Percentiles rank a stretch among this genome's conserved stretches.
phyloP scores from a whole-genome alignment of 805 yeast genomes.

The Huiozyma sinensis region DNA sequence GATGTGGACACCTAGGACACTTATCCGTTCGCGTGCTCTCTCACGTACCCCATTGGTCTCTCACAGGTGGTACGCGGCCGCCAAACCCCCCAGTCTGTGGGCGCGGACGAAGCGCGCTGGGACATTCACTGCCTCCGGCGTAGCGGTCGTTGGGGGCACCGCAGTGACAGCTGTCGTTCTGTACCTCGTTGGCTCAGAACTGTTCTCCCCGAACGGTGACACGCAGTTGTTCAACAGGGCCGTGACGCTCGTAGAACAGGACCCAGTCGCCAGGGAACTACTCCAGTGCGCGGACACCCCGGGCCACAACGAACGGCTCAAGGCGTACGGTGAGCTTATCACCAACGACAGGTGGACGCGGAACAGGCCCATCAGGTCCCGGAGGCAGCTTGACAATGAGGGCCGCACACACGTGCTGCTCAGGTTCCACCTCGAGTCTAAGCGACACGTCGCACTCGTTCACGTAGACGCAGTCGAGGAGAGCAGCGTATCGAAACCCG shows the following conservation, averaged over 20 bases:
- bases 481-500: constrained; percentile 49
- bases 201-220: constrained; percentile 84
- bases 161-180: constrained; percentile 59
- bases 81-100: constrained; percentile 16
- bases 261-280: constrained; percentile 45
- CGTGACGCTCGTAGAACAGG: constrained; percentile 62
- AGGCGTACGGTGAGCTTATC: constrained; percentile 71
- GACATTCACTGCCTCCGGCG: constrained; percentile 50
- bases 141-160: constrained; percentile 55
- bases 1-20: too few species aligned
- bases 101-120: constrained; percentile 43
- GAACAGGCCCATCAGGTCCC: constrained; percentile 71
- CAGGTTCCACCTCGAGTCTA: constrained; percentile 80
- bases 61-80: too few species aligned
- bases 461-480: constrained; percentile 70
- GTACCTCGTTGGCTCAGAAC: constrained; percentile 67
- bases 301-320: constrained; percentile 45
- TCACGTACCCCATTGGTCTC: too few species aligned
- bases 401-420: constrained; percentile 74
- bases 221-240: constrained; percentile 85
- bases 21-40: too few species aligned
- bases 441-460: constrained; percentile 53
- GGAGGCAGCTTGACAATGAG: constrained; percentile 51
- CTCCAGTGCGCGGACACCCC: constrained; percentile 38
- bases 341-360: constrained; percentile 72